Evolutionary conservation across 108 stramenopile species (phyloP).

Genomic region (Stephanodiscus minutulus): DNA sequence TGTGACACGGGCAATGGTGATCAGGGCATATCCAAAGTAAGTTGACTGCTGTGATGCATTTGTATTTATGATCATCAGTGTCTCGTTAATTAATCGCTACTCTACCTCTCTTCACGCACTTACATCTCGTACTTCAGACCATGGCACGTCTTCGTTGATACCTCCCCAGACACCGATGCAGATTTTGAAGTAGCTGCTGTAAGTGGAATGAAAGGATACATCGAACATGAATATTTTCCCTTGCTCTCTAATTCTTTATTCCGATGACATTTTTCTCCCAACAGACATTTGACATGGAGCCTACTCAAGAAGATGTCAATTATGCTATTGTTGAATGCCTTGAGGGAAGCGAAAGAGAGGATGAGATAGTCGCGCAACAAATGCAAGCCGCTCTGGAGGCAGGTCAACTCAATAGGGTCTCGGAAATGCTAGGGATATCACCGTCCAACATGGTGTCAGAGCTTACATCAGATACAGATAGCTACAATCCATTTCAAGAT

Average conservation of each 20-base stretch:
- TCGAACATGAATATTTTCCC: neutral
- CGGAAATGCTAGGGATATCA: constrained; percentile 68
- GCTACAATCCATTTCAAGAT: constrained; percentile 49
- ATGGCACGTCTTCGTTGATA: constrained; percentile 92
- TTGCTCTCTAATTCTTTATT: neutral
- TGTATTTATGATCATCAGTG: neutral
- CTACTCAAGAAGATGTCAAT: constrained; percentile 80
- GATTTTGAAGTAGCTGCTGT: constrained; percentile 82
- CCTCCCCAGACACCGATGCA: constrained; percentile 81
- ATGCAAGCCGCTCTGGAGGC: constrained; percentile 90
- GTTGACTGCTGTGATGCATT: constrained; percentile 12
- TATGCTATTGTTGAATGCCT: constrained; percentile 86
- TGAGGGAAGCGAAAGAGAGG: constrained; percentile 87
- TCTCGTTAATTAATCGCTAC: constrained; percentile 10
- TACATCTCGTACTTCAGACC: constrained; percentile 45
- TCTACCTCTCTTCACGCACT: neutral
- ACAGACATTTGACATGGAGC: constrained; percentile 78
- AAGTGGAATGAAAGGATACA: neutral
- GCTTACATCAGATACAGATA: constrained; percentile 21
- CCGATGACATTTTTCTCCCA: neutral
- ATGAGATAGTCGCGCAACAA: constrained; percentile 87
- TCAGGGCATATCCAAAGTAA: constrained; percentile 86
- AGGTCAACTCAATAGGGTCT: constrained; percentile 83
- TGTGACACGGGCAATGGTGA: constrained; percentile 87
- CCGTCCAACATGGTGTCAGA: constrained; percentile 33